A percentile compares a stretch with the other conserved stretches of the same genome.
These are phyloP conservation scores for Bassia scoparia DNA, from an alignment of 148 eudicot genomes.

Conservation along the genomic window DNA sequence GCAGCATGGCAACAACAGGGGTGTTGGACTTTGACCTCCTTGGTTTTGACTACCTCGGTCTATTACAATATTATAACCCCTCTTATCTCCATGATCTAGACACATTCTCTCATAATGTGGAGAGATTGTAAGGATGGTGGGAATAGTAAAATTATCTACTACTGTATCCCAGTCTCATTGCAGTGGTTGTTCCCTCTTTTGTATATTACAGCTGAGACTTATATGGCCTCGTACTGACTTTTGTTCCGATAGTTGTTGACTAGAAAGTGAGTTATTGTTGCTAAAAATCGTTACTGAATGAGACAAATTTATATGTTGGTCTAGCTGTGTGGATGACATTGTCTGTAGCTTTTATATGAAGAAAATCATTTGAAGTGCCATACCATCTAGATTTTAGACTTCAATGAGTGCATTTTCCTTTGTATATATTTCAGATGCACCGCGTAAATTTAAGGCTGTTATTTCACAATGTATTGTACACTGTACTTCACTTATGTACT, in stretches of 20 bases:
- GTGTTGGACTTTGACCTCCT: no score
- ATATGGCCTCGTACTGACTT: neutral
- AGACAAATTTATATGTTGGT: neutral
- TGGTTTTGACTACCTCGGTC: no score
- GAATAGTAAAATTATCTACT: no score
- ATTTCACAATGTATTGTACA: neutral
- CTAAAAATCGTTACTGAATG: neutral
- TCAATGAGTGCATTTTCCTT: neutral
- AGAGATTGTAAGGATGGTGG: no score
- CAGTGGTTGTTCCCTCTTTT: no score
- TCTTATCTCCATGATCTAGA: no score
- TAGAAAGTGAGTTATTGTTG: neutral
- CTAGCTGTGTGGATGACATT: neutral
- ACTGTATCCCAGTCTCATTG: no score
- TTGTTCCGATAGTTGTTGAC: neutral
- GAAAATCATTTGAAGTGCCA: neutral
- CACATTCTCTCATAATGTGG: no score
- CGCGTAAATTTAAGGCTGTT: neutral
- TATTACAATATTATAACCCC: no score
- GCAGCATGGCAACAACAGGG: no score
- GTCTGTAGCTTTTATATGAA: neutral
- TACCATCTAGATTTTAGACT: neutral
- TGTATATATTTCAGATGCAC: neutral
- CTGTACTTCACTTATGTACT: neutral
- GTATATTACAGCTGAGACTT: neutral